Evolutionary conservation across 2,329 filamentous ascomycete species (phyloP).

Genomic region (Xylariaceae sp.): DNA sequence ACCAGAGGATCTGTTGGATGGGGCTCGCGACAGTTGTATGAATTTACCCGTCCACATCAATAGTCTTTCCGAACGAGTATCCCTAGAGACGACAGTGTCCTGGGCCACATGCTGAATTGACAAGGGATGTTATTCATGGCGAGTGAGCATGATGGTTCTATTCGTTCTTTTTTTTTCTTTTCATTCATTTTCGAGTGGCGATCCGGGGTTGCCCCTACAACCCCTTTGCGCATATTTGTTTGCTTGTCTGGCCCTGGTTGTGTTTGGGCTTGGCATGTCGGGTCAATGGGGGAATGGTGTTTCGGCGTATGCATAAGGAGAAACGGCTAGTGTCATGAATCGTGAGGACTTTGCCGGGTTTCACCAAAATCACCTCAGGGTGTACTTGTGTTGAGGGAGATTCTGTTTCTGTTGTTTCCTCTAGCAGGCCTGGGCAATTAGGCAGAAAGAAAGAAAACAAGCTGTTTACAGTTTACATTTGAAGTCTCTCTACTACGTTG

Average conservation of each 20-base stretch:
- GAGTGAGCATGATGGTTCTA: background rate
- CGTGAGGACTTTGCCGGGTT: constrained; percentile 8
- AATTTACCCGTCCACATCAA: constrained; percentile 23
- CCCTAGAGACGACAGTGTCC: constrained; percentile 10
- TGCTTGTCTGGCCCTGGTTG: constrained; percentile 6
- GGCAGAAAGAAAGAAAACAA: background rate
- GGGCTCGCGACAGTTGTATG: constrained; percentile 26
- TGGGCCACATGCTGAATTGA: constrained; percentile 13
- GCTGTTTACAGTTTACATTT: background rate
- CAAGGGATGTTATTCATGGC: background rate
- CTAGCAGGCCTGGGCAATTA: constrained; percentile 1
- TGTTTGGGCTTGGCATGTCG: constrained; percentile 18
- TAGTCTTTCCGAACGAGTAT: constrained; percentile 18
- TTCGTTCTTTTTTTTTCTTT: background rate
- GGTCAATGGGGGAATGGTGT: constrained; percentile 18
- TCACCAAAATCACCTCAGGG: constrained; percentile 2
- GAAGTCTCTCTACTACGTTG: constrained; percentile 10
- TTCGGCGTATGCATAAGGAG: constrained; percentile 16
- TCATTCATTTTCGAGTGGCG: constrained; percentile 12
- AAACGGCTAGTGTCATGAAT: constrained; percentile 14
- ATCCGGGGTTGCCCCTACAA: constrained; percentile 11
- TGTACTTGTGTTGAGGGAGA: constrained; percentile 4
- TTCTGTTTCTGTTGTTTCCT: constrained; percentile 1
- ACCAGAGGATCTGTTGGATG: constrained; percentile 29
- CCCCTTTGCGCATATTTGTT: constrained; percentile 13